A percentile compares a stretch with the other conserved stretches of the same genome.
Conservation (phyloP, 2,329 filamentous ascomycete species). For the Cordyceps cicadae region DNA sequence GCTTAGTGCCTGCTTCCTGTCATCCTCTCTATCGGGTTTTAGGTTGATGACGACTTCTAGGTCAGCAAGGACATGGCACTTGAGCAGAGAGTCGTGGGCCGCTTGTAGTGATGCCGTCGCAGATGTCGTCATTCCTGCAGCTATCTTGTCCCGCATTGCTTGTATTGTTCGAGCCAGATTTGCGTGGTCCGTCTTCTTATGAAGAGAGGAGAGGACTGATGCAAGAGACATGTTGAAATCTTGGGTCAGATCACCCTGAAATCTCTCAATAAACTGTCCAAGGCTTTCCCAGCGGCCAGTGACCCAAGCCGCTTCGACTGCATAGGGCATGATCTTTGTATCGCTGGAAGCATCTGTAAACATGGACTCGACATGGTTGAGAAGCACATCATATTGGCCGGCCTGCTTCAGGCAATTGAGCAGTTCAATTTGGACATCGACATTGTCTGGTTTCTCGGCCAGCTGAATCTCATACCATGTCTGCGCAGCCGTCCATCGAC, state of each 20-base stretch:
- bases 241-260: constrained; percentile 37
- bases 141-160: constrained; percentile 60
- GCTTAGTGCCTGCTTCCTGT: constrained; percentile 24
- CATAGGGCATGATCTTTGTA: constrained; percentile 67
- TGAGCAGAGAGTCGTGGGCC: constrained; percentile 76
- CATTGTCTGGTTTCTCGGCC: constrained; percentile 66
- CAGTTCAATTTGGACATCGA: constrained; percentile 72
- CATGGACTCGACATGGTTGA: constrained; percentile 81
- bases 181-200: constrained; percentile 42
- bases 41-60: constrained; percentile 64
- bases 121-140: constrained; percentile 65
- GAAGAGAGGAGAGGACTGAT: constrained; percentile 45
- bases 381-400: constrained; percentile 83
- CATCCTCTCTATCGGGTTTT: constrained; percentile 34
- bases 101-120: constrained; percentile 73
- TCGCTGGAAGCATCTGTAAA: constrained; percentile 42
- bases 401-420: constrained; percentile 86
- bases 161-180: constrained; percentile 51
- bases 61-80: constrained; percentile 80
- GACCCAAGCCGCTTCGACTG: constrained; percentile 86
- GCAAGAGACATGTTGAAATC: constrained; percentile 83
- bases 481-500: constrained; percentile 88
- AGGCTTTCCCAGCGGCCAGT: constrained; percentile 74
- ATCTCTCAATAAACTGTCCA: constrained; percentile 53
- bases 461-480: constrained; percentile 95